Evolutionary conservation across 73 alveolate species (phyloP).

Genomic region (Stentor coeruleus): DNA sequence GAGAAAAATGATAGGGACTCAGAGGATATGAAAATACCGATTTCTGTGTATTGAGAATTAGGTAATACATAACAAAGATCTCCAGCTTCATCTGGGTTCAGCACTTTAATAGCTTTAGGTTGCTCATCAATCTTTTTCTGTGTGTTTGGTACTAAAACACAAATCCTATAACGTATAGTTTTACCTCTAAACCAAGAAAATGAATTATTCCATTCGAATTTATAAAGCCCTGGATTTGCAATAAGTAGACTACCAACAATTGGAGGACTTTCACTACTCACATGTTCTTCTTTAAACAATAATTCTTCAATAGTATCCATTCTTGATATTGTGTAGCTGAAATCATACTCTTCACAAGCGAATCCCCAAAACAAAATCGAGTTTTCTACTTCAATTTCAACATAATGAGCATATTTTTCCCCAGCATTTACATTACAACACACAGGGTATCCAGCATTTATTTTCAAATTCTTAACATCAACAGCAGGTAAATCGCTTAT

Average conservation of each 20-base stretch:
- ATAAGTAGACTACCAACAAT: background rate
- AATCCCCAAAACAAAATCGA: slow-evolving; percentile 7
- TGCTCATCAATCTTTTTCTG: background rate
- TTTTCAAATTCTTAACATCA: background rate
- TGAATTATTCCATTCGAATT: background rate
- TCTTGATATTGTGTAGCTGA: background rate
- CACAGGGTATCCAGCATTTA: slow-evolving; percentile 11
- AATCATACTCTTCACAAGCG: slow-evolving; percentile 7
- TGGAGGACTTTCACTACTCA: background rate
- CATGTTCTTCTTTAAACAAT: background rate
- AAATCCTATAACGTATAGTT: background rate
- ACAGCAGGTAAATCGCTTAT: background rate
- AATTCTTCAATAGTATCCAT: background rate
- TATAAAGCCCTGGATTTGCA: slow-evolving; percentile 18
- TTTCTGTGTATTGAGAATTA: background rate
- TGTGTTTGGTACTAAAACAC: background rate
- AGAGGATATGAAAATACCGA: background rate
- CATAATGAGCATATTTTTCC: background rate
- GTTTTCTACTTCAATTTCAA: slow-evolving; percentile 9
- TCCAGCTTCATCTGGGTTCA: background rate
- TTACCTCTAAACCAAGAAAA: slow-evolving; percentile 20
- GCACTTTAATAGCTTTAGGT: background rate
- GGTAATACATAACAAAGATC: slow-evolving; percentile 1
- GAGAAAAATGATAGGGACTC: background rate
- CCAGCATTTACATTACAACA: background rate